Base-by-base conservation (phyloP, 2,329 filamentous ascomycete genomes). In the Stachybotrys chartarum region DNA sequence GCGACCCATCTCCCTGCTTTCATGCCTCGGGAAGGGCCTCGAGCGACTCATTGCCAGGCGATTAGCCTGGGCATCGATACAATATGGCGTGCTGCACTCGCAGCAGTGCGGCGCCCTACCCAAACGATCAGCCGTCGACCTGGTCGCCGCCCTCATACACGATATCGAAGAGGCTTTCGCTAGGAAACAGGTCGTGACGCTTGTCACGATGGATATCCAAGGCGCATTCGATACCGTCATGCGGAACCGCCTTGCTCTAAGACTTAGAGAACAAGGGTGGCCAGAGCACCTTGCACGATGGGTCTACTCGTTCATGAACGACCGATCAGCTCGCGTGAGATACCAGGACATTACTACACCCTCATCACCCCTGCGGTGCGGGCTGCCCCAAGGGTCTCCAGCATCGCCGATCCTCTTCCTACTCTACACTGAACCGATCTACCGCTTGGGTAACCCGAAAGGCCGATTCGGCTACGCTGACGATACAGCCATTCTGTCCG, bases 21-120 rank as follows among this genome's bases (percentile, higher is more conserved):
- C 58, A 5, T 64, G 50, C 35, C 58, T 68, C 3, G 57, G 63
- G n/a, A 68, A 68, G 53, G 58, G 65, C 1, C 59, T 67, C 8
- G 62, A 68, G 54, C 55, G 61, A 16, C 50, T 68, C 5, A 56
- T 67, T 11, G 61, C 60, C 47, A 56, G 56, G 50, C 54, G 59
- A 39, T 53, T 66, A 10, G 59, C 58, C 8, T 64, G 45, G 45
- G 59, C 54, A 44, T 54, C 54, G 7, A 60, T 65, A n/a, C 46
- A 60, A 18, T 51, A 63, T 31, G 49, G 55, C 5, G 57, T 65
- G 42, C 54, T 67, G 4, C 54, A 61, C 45, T n/a, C n/a, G n/a
- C n/a, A n/a, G n/a, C n/a, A n/a, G n/a, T n/a, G n/a, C n/a, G n/a
- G n/a, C n/a, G 61, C 63, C 5, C 64, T 68, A 5, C 63, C 55